Conservation (phyloP, 164 flowering plant genomes). For the Sextonia rubra region DNA sequence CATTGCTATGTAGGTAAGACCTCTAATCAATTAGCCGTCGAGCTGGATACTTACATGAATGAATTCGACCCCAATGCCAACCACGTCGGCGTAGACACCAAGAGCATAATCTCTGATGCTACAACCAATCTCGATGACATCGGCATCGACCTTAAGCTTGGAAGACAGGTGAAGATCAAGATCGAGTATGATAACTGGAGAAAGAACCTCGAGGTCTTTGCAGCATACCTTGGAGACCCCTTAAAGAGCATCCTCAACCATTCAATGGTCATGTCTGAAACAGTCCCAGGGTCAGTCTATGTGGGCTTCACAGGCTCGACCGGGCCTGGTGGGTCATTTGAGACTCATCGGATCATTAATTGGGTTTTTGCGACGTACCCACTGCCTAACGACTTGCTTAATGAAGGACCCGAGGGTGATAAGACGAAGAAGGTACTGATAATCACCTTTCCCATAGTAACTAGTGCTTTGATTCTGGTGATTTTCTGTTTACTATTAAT, state of each 20-base stretch:
- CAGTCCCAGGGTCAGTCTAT: slow-evolving; percentile 47
- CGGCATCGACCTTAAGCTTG: slow-evolving; percentile 53
- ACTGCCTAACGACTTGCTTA: slow-evolving; percentile 9
- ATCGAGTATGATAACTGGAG: slow-evolving; percentile 42
- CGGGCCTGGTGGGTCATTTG: slow-evolving; percentile 34
- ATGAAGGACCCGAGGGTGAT: background rate
- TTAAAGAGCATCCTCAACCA: slow-evolving; percentile 38
- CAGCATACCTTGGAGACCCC: slow-evolving; percentile 39
- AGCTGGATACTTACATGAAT: slow-evolving; percentile 47
- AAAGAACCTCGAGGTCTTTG: slow-evolving; percentile 47
- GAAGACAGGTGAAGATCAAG: slow-evolving; percentile 47
- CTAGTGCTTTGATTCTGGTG: slow-evolving; percentile 29
- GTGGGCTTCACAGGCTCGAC: slow-evolving; percentile 79
- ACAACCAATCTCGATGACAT: slow-evolving; percentile 35
- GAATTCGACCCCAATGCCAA: slow-evolving; percentile 55
- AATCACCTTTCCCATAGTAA: slow-evolving; percentile 8
- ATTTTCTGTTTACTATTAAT: background rate
- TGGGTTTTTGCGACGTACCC: slow-evolving; percentile 43
- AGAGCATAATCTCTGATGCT: slow-evolving; percentile 32
- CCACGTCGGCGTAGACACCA: slow-evolving; percentile 58
- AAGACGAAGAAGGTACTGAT: slow-evolving; percentile 33
- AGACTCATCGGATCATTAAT: slow-evolving; percentile 33
- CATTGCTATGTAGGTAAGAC: slow-evolving; percentile 21
- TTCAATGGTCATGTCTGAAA: slow-evolving; percentile 27
- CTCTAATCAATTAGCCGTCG: slow-evolving; percentile 41